Evolutionary conservation across 2,329 filamentous ascomycete genomes (phyloP).

Genomic region (Pyrenophora teres): DNA sequence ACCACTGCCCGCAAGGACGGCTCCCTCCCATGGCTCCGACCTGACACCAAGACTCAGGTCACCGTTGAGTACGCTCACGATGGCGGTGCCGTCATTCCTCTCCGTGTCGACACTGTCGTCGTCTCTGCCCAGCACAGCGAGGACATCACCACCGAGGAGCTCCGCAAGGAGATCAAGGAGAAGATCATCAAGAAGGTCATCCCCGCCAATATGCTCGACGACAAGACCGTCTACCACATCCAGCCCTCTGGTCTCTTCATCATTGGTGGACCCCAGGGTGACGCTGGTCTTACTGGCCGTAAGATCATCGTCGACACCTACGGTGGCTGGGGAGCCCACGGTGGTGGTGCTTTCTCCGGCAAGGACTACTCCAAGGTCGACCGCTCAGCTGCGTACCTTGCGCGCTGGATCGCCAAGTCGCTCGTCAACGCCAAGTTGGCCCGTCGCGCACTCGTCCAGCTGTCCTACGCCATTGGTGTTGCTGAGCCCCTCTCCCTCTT

Average conservation of each 20-base stretch:
- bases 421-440: slow-evolving; percentile 86
- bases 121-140: slow-evolving; percentile 93
- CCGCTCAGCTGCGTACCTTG: slow-evolving; percentile 95
- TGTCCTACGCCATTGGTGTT: slow-evolving; percentile 99
- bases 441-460: slow-evolving; percentile 92
- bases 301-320: slow-evolving; percentile 99
- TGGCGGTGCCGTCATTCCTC: slow-evolving; percentile 86
- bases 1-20: slow-evolving; percentile 85
- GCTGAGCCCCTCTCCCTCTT: slow-evolving; percentile 97
- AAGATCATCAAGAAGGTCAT: slow-evolving; percentile 98
- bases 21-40: slow-evolving; percentile 88
- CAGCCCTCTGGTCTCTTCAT: slow-evolving; percentile 99
- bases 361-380: slow-evolving; percentile 99
- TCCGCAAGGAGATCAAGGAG: slow-evolving; percentile 93
- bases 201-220: slow-evolving; percentile 87
- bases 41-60: slow-evolving; percentile 99
- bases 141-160: slow-evolving; percentile 85
- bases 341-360: slow-evolving; percentile 99
- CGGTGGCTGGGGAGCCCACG: slow-evolving; percentile 99
- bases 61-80: slow-evolving; percentile 99
- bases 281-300: slow-evolving; percentile 95
- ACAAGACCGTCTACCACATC: slow-evolving; percentile 95
- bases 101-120: slow-evolving; percentile 94
- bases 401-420: slow-evolving; percentile 98
- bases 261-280: slow-evolving; percentile 98